These are phyloP conservation scores for Geranium rotundifolium DNA, from an alignment of 345 rosid species.

Conservation along the genomic window DNA sequence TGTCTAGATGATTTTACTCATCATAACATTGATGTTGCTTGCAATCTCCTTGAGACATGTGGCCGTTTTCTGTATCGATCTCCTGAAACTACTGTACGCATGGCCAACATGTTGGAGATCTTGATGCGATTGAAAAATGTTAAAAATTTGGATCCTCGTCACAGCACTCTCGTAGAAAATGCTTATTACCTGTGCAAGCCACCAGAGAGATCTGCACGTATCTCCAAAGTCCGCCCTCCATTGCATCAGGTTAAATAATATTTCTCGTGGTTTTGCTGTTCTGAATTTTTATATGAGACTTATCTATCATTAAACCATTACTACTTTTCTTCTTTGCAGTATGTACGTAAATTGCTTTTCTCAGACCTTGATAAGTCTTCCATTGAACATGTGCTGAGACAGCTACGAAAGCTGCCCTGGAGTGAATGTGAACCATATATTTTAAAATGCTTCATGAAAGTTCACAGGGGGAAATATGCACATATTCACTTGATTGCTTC, in stretches of 20 bases:
- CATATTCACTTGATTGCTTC: conserved; percentile 98
- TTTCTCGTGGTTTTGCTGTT: background rate
- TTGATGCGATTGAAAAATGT: conserved; percentile 99
- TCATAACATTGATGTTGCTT: conserved; percentile 97
- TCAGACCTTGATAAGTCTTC: conserved; percentile 93
- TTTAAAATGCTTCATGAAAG: conserved; percentile 95
- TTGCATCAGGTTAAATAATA: conserved; percentile 57
- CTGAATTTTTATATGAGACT: background rate
- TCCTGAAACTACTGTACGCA: conserved; percentile 84
- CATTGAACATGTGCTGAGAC: conserved; percentile 84
- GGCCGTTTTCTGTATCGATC: conserved; percentile 97
- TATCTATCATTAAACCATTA: too few species aligned
- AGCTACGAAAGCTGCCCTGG: conserved; percentile 97
- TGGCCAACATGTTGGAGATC: conserved; percentile 98
- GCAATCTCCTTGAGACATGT: conserved; percentile 98
- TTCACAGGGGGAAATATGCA: conserved; percentile 90
- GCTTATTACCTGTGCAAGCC: conserved; percentile 98
- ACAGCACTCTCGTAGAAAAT: conserved; percentile 95
- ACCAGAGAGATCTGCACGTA: conserved; percentile 94
- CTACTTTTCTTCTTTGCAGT: conserved; percentile 38
- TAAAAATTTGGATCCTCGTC: conserved; percentile 96
- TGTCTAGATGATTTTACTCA: conserved; percentile 98
- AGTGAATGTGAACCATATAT: conserved; percentile 83
- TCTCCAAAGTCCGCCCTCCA: conserved; percentile 85
- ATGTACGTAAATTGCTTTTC: conserved; percentile 78